Evolutionary conservation across 1,139 yeast species (phyloP).

Genomic region (Oligophagozyma castellii): DNA sequence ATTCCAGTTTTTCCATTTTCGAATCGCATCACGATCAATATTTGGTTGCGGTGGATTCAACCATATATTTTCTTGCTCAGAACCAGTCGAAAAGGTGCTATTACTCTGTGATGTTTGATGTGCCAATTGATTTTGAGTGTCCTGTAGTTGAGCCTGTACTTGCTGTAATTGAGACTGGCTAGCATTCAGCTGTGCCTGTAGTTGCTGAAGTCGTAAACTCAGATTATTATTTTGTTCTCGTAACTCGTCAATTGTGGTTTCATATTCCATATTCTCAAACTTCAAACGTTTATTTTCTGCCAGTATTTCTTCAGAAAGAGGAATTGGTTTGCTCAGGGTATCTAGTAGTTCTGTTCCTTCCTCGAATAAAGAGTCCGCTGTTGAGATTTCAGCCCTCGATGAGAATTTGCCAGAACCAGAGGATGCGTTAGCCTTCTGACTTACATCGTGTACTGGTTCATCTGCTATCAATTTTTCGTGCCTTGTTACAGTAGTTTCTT

Average conservation of each 20-base stretch:
- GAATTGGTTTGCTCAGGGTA: no score
- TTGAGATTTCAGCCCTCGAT: slow-evolving; percentile 9
- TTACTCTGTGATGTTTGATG: slow-evolving; percentile 3
- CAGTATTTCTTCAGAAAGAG: slow-evolving; percentile 21
- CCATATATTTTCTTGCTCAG: slow-evolving; percentile 4
- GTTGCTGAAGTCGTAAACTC: slow-evolving; percentile 19
- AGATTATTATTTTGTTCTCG: slow-evolving; percentile 24
- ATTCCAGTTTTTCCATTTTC: slow-evolving; percentile 75
- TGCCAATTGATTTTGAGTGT: slow-evolving; percentile 12
- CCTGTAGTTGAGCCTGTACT: slow-evolving; percentile 6
- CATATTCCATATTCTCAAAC: slow-evolving; percentile 35
- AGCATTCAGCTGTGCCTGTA: slow-evolving; percentile 15
- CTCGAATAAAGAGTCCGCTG: slow-evolving; percentile 20
- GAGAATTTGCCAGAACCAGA: slow-evolving; percentile 1
- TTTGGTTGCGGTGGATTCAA: slow-evolving; percentile 8
- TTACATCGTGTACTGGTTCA: background rate
- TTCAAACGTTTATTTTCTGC: slow-evolving; percentile 26
- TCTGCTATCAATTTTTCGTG: background rate
- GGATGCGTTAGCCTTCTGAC: background rate
- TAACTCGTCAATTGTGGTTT: slow-evolving; percentile 29
- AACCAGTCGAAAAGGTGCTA: slow-evolving; percentile 9
- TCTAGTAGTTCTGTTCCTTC: slow-evolving; percentile 18
- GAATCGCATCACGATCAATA: slow-evolving; percentile 26
- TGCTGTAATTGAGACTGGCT: background rate
- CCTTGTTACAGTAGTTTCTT: background rate